phyloP scores from a whole-genome alignment of 2,329 filamentous ascomycete genomes.

The Fusarium sp. region DNA sequence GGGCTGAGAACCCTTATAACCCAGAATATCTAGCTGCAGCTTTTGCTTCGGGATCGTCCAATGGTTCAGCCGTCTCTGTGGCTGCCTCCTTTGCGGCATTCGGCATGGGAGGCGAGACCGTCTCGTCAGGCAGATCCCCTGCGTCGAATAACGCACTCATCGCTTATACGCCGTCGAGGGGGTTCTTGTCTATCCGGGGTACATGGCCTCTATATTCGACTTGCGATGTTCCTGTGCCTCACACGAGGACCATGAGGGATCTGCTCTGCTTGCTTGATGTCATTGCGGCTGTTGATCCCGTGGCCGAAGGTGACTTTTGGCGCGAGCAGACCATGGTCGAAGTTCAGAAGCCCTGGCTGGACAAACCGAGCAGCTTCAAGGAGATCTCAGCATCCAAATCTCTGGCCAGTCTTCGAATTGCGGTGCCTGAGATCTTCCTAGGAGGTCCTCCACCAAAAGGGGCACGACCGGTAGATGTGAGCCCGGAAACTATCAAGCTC shows the following conservation, averaged over 20 bases:
- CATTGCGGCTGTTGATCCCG: constrained; percentile 40
- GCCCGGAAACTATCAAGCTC: background rate
- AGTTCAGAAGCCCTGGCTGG: background rate
- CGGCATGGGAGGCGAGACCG: background rate
- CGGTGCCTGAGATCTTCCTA: background rate
- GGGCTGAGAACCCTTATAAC: constrained; percentile 69
- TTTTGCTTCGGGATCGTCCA: constrained; percentile 68
- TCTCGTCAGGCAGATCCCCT: background rate
- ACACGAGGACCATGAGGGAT: constrained; percentile 62
- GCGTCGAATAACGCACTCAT: constrained; percentile 40
- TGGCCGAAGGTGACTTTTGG: background rate
- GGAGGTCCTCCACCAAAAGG: background rate
- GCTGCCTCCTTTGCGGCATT: background rate
- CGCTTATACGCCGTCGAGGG: constrained; percentile 67
- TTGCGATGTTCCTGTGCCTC: constrained; percentile 66
- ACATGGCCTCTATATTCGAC: constrained; percentile 67
- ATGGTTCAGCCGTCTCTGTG: constrained; percentile 62
- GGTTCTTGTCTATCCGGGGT: constrained; percentile 63
- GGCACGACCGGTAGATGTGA: constrained; percentile 37
- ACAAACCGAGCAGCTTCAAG: background rate
- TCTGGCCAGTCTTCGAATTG: background rate
- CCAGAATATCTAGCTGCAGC: constrained; percentile 64
- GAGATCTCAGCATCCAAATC: background rate
- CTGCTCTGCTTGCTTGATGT: constrained; percentile 62
- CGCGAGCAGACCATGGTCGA: background rate